Conservation (phyloP, 805 yeast genomes). For the Candida takata region DNA sequence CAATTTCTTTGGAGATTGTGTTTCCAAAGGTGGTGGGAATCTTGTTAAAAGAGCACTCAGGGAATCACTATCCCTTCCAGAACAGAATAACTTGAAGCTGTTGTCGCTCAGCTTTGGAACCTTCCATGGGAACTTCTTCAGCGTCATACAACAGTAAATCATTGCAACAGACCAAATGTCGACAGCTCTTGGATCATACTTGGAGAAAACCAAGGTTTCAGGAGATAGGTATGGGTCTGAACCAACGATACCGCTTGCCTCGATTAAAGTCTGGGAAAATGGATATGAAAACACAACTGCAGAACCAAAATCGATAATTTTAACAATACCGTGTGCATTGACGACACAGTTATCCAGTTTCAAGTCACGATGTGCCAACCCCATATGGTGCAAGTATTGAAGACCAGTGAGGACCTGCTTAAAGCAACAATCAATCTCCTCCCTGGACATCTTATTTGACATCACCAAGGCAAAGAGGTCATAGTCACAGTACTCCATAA, state of each 20-base stretch:
- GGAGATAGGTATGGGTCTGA: constrained; percentile 91
- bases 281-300: constrained; percentile 91
- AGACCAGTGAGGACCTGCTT: constrained; percentile 80
- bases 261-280: constrained; percentile 61
- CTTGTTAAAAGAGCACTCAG: constrained; percentile 53
- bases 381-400: constrained; percentile 73
- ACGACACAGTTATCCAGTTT: constrained; percentile 92
- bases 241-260: constrained; percentile 80
- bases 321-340: constrained; percentile 73
- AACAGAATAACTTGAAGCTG: constrained; percentile 76
- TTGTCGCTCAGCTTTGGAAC: constrained; percentile 77
- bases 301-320: constrained; percentile 88
- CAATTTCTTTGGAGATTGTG: constrained; percentile 18
- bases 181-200: constrained; percentile 88
- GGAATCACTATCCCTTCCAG: constrained; percentile 62
- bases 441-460: constrained; percentile 79
- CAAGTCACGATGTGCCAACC: constrained; percentile 86
- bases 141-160: constrained; percentile 85
- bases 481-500: constrained; percentile 91
- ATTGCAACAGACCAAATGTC: constrained; percentile 93
- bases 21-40: constrained; percentile 41
- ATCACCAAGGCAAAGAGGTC: constrained; percentile 92
- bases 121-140: constrained; percentile 92
- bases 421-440: constrained; percentile 83
- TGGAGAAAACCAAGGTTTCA: constrained; percentile 75